Base-by-base conservation (phyloP, 345 rosid species). In the Salix viminalis region DNA sequence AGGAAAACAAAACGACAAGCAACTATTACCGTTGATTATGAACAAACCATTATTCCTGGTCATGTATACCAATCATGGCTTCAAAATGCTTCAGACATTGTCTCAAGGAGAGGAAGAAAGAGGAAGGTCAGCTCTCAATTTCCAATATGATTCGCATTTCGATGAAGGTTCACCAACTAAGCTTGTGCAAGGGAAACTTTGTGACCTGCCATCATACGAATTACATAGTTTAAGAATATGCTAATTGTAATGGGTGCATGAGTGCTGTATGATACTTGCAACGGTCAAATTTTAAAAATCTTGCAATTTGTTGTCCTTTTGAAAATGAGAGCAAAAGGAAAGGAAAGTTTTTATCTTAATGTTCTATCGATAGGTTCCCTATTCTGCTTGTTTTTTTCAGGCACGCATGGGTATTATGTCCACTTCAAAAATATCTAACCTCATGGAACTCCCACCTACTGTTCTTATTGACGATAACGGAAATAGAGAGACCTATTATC, bases 1-100 rank as follows among this genome's bases (percentile, higher is more conserved):
- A 92, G 76, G 72, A 90, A 83, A 83, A 71, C 81, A 50, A 89
- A 84, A 88, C 88, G 75, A 62, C 50, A 79, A 80, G 86, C 79
- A 71, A 75, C 85, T 23, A 54, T 68, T 71, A 37, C 41, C 44
- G 85, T 92, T 90, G 99, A 95, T 84, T 76, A 52, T 79, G 97
- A 93, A 46, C 94, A 88, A 76, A 91, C 88, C 71, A 82, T 89
- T 23, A 85, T 93, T 72, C 83, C 97, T 64, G 91, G 90, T 69
- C 85, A 79, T 72, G 70, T 79, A 11, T 93, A 91, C 85, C 96
- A 88, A 79, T 82, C 91, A 76, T 91, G 97, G 98, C 90, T 91
- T 60, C 90, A 90, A 70, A 79, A 89, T 82, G 24, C 96, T 79
- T 88, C 91, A 71, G 85, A 87, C 81, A 80, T 89, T 84, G 74